phyloP scores from a whole-genome alignment of 169 alveolate species.

The Ichthyophthirius multifiliis region DNA sequence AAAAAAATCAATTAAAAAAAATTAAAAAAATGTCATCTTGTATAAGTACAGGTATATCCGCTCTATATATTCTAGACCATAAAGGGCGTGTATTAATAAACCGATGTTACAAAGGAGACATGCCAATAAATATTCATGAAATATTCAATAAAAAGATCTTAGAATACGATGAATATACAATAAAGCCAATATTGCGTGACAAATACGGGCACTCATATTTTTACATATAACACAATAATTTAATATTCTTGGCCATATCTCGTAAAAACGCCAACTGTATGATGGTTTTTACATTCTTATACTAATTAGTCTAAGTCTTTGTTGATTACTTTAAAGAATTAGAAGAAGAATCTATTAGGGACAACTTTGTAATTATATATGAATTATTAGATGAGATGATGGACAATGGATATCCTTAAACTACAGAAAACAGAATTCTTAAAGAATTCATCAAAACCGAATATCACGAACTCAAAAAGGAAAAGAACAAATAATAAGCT shows the following conservation, averaged over 20 bases:
- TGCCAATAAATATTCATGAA: conserved; percentile 73
- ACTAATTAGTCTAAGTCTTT: conserved; percentile 87
- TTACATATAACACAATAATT: conserved; percentile 95
- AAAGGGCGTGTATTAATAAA: conserved; percentile 89
- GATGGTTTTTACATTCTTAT: conserved; percentile 83
- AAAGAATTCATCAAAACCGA: conserved; percentile 94
- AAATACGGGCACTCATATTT: conserved; percentile 78
- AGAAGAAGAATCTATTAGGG: conserved; percentile 98
- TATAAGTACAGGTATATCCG: conserved; percentile 87
- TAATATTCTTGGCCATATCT: conserved; percentile 88
- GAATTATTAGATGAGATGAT: conserved; percentile 99
- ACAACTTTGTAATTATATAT: conserved; percentile 98
- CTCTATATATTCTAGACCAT: conserved; percentile 91
- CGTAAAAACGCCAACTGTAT: conserved; percentile 81
- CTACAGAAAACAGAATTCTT: conserved; percentile 90
- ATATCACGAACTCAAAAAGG: conserved; percentile 78
- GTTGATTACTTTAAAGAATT: conserved; percentile 95
- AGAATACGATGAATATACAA: conserved; percentile 93
- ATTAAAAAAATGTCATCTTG: background rate
- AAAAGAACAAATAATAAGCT: conserved; percentile 24
- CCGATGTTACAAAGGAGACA: conserved; percentile 93
- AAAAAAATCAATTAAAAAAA: background rate
- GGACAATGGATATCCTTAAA: conserved; percentile 99
- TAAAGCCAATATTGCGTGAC: conserved; percentile 93
- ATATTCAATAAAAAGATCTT: conserved; percentile 90